Evolutionary conservation across 371 early-diverging fungal species (phyloP).

Genomic region (Lichtheimia ramosa): DNA sequence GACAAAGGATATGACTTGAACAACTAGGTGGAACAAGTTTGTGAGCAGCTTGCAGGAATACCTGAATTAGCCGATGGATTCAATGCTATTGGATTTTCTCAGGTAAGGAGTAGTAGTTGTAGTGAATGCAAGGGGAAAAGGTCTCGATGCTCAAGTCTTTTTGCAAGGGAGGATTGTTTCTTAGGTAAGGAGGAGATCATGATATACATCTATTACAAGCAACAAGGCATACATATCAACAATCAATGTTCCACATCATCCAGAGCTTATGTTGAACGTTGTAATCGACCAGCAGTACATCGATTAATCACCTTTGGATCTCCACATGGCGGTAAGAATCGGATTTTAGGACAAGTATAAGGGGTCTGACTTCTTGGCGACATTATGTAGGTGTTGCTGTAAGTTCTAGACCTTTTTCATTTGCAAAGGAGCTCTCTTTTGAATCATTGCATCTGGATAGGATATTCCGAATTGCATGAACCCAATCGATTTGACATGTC

Average conservation of each 20-base stretch:
- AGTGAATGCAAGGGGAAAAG: neutral
- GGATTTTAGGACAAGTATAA: neutral
- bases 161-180: slow-evolving; percentile 59
- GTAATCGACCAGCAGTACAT: slow-evolving; percentile 73
- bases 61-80: slow-evolving; percentile 70
- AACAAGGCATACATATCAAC: too few species aligned
- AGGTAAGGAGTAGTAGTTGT: slow-evolving; percentile 39
- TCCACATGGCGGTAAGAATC: slow-evolving; percentile 66
- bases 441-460: slow-evolving; percentile 6
- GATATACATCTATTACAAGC: too few species aligned
- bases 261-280: slow-evolving; percentile 81
- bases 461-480: slow-evolving; percentile 81
- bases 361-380: too few species aligned
- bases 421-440: too few species aligned
- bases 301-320: slow-evolving; percentile 87
- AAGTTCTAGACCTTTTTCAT: too few species aligned
- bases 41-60: slow-evolving; percentile 54
- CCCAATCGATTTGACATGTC: slow-evolving; percentile 53
- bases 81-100: slow-evolving; percentile 95
- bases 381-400: too few species aligned
- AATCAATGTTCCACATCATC: neutral
- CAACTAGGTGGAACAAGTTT: slow-evolving; percentile 59
- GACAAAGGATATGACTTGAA: neutral
- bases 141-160: neutral
- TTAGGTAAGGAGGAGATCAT: slow-evolving; percentile 38